Base-by-base conservation (phyloP, 352 stramenopile genomes). In the Pythium phragmiticola region DNA sequence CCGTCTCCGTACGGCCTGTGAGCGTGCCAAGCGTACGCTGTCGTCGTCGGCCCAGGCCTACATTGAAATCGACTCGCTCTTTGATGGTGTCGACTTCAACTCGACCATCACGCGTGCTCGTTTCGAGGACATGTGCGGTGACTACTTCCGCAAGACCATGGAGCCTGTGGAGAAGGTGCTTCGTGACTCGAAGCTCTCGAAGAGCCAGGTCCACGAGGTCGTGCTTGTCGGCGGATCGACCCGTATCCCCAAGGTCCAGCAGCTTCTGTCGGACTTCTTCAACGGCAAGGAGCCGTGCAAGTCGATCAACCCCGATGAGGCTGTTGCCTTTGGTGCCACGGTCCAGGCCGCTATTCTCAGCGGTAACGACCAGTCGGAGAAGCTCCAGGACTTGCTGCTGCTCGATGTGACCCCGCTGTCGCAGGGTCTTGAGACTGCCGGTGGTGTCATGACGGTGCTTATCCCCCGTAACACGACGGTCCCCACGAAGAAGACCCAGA, bases 141-240 rank as follows among this genome's bases (percentile, higher is more conserved):
- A 95, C 60, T 85, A 92, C 65, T 98, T 98, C 80, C 84, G 86
- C 64, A 92, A 92, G 19, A 99, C 98, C 80, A 88, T 97, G 48
- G 94, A 99, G 66, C 75, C 99, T 60, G 99, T 99, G 87, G 98
- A 98, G 81, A 99, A 96, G 70, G 94, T 99, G 50, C 80, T 99
- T 55, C 83, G 98, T 70, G 97, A 99, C 77, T 88, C 94, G 28
- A 85, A 94, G 59, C 67, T 99, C 55, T 93, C 89, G 70, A 98
- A 98, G 81, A 84, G 69, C 48, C 95, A 99, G 67, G 95, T 99
- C 33, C 89, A 99, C 58, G 90, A 98, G 71, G 95, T 99, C 60
- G 96, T 99, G 51, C 79, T 99, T 39, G 97, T 99, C 14, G 98
- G 98, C 43, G 98, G 98, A 28, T 98, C 96, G 5, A 99, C 97